Conservation (phyloP, 2,329 filamentous ascomycete species). For the Penicillium freii region DNA sequence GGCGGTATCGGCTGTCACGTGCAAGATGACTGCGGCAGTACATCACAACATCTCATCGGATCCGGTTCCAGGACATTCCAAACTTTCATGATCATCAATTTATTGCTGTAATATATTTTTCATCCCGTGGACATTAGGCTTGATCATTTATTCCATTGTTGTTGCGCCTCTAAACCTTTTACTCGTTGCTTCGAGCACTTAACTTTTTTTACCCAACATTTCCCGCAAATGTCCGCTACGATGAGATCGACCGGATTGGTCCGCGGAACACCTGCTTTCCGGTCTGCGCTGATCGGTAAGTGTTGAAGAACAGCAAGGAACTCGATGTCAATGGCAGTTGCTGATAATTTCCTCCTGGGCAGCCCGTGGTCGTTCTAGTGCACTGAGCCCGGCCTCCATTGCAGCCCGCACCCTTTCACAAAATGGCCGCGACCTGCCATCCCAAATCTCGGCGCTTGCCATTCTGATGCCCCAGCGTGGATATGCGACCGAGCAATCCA, state of each 20-base stretch:
- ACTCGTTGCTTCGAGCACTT: slow-evolving; percentile 27
- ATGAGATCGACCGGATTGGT: slow-evolving; percentile 42
- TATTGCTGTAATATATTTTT: not conserved
- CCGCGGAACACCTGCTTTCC: slow-evolving; percentile 35
- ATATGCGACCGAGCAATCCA: slow-evolving; percentile 59
- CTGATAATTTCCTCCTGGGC: slow-evolving; percentile 7
- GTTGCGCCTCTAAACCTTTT: slow-evolving; percentile 13
- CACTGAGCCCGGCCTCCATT: slow-evolving; percentile 28
- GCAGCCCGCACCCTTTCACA: slow-evolving; percentile 34
- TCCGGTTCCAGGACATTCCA: slow-evolving; percentile 8
- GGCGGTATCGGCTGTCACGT: slow-evolving; percentile 21
- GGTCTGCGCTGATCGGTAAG: slow-evolving; percentile 32
- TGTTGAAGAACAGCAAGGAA: not conserved
- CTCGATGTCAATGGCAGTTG: not conserved
- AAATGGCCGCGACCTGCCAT: slow-evolving; percentile 44
- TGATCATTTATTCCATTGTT: slow-evolving; percentile 7
- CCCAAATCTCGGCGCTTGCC: slow-evolving; percentile 56
- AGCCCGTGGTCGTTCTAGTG: slow-evolving; percentile 36
- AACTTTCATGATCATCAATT: slow-evolving; percentile 5
- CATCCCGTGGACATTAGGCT: slow-evolving; percentile 8
- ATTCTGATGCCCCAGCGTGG: slow-evolving; percentile 54
- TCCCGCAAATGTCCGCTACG: slow-evolving; percentile 38
- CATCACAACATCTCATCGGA: slow-evolving; percentile 19
- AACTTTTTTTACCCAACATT: slow-evolving; percentile 24
- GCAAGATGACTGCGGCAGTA: slow-evolving; percentile 17